Conservation (phyloP, 345 rosid species). For the Gossypium herbaceum region DNA sequence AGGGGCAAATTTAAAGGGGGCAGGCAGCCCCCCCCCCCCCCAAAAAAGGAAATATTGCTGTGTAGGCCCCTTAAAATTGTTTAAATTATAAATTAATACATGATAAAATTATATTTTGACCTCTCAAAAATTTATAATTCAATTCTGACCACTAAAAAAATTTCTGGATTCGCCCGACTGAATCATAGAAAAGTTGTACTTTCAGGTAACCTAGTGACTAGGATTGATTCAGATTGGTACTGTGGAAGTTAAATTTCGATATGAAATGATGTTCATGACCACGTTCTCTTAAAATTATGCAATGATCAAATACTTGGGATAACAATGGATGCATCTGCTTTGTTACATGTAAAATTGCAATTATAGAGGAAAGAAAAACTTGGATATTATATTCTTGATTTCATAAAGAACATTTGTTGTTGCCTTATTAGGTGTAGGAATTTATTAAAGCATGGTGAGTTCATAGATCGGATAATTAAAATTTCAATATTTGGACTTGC, state of each 20-base stretch:
- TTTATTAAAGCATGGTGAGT: neutral
- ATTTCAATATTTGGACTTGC: neutral
- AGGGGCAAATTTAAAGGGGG: too few species aligned
- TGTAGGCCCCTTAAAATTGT: too few species aligned
- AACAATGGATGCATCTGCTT: neutral
- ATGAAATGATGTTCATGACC: neutral
- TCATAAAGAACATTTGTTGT: neutral
- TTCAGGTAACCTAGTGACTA: neutral
- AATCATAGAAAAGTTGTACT: neutral
- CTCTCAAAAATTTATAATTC: too few species aligned
- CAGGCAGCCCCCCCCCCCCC: too few species aligned
- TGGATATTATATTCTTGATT: neutral
- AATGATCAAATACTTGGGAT: neutral
- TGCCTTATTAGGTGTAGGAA: neutral
- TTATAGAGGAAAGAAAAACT: neutral
- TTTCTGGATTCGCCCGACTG: too few species aligned
- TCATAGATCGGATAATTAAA: neutral
- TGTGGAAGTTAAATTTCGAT: neutral
- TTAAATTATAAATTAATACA: too few species aligned
- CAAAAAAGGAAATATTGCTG: too few species aligned
- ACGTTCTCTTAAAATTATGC: neutral
- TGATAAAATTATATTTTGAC: too few species aligned
- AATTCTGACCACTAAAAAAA: too few species aligned
- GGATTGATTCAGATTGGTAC: neutral
- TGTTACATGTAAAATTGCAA: neutral